Conservation (phyloP, 768 basidiomycete species). For the Calocybe indica region DNA sequence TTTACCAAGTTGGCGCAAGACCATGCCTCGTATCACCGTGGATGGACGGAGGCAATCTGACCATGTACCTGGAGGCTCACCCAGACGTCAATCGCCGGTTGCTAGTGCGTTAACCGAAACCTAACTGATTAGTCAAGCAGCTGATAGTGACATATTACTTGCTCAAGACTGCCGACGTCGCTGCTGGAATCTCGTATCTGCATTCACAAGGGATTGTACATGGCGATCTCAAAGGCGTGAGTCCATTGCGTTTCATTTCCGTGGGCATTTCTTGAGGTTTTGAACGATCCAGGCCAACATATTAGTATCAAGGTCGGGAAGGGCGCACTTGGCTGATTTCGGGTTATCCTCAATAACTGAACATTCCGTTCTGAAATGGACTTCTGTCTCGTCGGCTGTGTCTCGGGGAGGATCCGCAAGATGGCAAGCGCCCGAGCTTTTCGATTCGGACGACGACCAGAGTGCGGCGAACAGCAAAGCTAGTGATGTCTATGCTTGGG, state of each 20-base stretch:
- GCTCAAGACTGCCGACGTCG: constrained; percentile 11
- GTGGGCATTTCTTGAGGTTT: neutral
- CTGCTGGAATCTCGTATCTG: constrained; percentile 6
- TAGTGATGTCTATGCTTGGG: constrained; percentile 23
- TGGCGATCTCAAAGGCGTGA: constrained; percentile 16
- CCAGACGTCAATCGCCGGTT: constrained; percentile 12
- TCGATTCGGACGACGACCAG: constrained; percentile 9
- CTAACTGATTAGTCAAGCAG: neutral
- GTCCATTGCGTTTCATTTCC: neutral
- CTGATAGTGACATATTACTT: constrained; percentile 4
- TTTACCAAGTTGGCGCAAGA: constrained; percentile 16
- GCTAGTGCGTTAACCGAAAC: constrained; percentile 7
- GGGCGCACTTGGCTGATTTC: constrained; percentile 22
- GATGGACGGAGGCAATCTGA: constrained; percentile 18
- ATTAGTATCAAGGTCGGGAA: constrained; percentile 13
- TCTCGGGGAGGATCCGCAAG: constrained; percentile 12
- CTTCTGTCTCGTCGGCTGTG: constrained; percentile 1
- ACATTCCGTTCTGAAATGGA: constrained; percentile 10
- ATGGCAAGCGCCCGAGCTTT: constrained; percentile 27
- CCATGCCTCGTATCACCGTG: constrained; percentile 20
- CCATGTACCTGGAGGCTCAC: constrained; percentile 11
- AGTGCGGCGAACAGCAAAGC: constrained; percentile 9
- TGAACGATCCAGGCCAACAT: constrained; percentile 14
- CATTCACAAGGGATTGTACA: constrained; percentile 13
- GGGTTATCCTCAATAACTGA: constrained; percentile 19